These are phyloP conservation scores for Cerioporus squamosus DNA, from an alignment of 1,284 basidiomycete species.

Conservation along the genomic window DNA sequence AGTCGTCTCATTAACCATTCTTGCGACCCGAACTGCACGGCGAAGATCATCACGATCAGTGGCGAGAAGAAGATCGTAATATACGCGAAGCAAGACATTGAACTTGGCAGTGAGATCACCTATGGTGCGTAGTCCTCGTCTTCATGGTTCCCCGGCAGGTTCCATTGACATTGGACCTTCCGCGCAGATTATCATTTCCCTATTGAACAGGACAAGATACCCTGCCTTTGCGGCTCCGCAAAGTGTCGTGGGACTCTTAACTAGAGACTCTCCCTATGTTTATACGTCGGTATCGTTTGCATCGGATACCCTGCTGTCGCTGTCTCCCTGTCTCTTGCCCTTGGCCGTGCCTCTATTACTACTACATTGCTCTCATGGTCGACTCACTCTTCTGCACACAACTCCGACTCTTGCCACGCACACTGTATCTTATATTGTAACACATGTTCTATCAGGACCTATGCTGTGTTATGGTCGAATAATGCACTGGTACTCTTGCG, in stretches of 20 bases:
- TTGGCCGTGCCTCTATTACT: not conserved
- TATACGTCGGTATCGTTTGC: constrained; percentile 22
- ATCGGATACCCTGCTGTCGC: constrained; percentile 26
- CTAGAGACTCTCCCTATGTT: constrained; percentile 43
- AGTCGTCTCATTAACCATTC: constrained; percentile 96
- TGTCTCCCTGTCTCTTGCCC: not conserved
- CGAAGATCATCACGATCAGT: constrained; percentile 98
- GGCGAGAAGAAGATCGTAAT: constrained; percentile 99
- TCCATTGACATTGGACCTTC: not conserved
- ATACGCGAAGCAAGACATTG: constrained; percentile 94
- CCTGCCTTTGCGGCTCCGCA: constrained; percentile 84
- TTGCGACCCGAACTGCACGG: constrained; percentile 96
- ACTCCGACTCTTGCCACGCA: constrained; percentile 6
- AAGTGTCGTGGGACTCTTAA: constrained; percentile 92
- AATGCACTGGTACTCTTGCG: constrained; percentile 11
- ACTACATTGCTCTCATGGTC: constrained; percentile 19
- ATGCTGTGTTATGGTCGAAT: constrained; percentile 11
- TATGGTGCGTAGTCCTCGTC: constrained; percentile 67
- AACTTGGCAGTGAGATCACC: constrained; percentile 94
- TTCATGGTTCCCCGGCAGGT: not conserved
- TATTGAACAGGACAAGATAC: constrained; percentile 91
- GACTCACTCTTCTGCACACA: constrained; percentile 12
- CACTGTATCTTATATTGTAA: constrained; percentile 35
- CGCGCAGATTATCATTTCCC: constrained; percentile 88
- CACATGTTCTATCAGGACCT: constrained; percentile 25